phyloP scores from a whole-genome alignment of 208 protist genomes.

The Leishmania tarentolae region DNA sequence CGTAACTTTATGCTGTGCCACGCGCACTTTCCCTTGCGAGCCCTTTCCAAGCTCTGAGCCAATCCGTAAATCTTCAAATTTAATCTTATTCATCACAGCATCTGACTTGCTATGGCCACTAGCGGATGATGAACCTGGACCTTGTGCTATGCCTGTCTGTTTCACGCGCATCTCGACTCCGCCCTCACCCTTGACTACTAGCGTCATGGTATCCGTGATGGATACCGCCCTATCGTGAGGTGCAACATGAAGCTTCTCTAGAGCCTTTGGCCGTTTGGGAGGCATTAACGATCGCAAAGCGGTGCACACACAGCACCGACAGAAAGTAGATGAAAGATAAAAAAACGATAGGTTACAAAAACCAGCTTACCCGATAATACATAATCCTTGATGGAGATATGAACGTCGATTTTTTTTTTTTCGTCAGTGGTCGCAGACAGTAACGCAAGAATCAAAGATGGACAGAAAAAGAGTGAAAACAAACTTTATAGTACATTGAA shows the following conservation, averaged over 20 bases:
- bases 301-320: neutral
- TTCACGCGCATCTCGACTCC: constrained; percentile 90
- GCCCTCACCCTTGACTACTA: constrained; percentile 89
- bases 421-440: neutral
- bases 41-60: constrained; percentile 81
- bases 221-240: constrained; percentile 75
- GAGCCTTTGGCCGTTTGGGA: constrained; percentile 69
- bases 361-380: neutral
- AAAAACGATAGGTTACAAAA: neutral
- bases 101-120: constrained; percentile 33
- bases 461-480: neutral
- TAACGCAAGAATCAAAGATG: neutral
- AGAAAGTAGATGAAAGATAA: neutral
- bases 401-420: neutral
- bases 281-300: constrained; percentile 49
- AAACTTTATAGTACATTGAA: neutral
- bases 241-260: constrained; percentile 67
- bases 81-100: constrained; percentile 75
- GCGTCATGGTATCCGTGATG: constrained; percentile 90
- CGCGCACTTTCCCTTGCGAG: constrained; percentile 88
- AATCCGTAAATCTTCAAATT: constrained; percentile 86
- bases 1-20: constrained; percentile 71
- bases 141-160: constrained; percentile 72
- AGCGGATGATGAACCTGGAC: constrained; percentile 20
- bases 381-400: neutral